Evolutionary conservation across 2,329 filamentous ascomycete genomes (phyloP).

Genomic region (Arthrocladium fulminans): DNA sequence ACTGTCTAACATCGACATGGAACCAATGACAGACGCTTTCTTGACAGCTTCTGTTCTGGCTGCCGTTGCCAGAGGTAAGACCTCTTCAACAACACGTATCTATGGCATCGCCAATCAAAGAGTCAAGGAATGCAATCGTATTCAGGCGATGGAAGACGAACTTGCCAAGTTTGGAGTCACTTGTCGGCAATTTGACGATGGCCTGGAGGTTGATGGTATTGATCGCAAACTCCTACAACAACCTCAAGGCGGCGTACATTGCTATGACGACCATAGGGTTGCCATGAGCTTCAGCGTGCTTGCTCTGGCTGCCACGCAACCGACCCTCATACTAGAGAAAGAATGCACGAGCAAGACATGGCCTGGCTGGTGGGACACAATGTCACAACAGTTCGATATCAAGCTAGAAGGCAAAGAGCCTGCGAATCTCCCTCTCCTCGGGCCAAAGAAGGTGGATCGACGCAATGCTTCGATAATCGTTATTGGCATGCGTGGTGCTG

Average conservation of each 20-base stretch:
- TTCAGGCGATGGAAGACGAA: conserved; percentile 89
- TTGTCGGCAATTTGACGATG: conserved; percentile 83
- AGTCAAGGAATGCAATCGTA: conserved; percentile 97
- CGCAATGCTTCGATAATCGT: conserved; percentile 68
- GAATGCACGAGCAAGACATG: conserved; percentile 96
- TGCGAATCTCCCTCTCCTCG: conserved; percentile 28
- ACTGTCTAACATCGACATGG: conserved; percentile 85
- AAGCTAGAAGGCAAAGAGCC: conserved; percentile 66
- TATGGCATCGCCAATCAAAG: conserved; percentile 94
- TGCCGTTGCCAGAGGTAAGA: conserved; percentile 66
- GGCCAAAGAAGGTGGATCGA: conserved; percentile 32
- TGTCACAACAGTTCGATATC: conserved; percentile 69
- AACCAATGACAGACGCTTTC: conserved; percentile 98
- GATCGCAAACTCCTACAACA: conserved; percentile 44
- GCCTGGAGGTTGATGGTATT: conserved; percentile 61
- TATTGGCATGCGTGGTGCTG: conserved; percentile 93
- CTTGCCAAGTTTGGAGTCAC: conserved; percentile 85
- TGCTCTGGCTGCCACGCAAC: conserved; percentile 58
- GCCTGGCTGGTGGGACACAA: conserved; percentile 96
- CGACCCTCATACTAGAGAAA: conserved; percentile 73
- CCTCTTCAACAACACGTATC: conserved; percentile 63
- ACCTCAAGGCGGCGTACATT: conserved; percentile 64
- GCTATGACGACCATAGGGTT: conserved; percentile 95
- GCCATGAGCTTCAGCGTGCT: conserved; percentile 98
- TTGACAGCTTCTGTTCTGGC: conserved; percentile 88